Percentiles rank a stretch among this genome's conserved stretches.
These are phyloP conservation scores for Suillus placidus DNA, from an alignment of 768 basidiomycete species.

Conservation along the genomic window DNA sequence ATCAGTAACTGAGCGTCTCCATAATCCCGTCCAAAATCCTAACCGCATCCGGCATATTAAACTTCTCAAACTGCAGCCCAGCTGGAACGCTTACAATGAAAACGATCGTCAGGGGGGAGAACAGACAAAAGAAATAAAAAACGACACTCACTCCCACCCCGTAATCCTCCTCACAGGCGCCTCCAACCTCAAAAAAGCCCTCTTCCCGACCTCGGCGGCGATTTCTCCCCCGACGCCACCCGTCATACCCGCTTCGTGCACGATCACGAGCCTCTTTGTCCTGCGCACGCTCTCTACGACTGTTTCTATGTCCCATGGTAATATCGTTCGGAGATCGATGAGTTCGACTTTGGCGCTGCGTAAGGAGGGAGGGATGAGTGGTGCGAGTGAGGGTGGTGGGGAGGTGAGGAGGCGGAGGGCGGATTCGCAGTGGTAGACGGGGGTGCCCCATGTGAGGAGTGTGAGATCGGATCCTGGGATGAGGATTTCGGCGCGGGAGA, in stretches of 20 bases:
- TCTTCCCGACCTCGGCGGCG: conserved; percentile 85
- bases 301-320: conserved; percentile 87
- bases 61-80: conserved; percentile 87
- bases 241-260: conserved; percentile 89
- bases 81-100: conserved; percentile 70
- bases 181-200: conserved; percentile 80
- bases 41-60: conserved; percentile 86
- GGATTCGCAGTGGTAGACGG: conserved; percentile 85
- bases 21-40: conserved; percentile 82
- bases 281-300: conserved; percentile 81
- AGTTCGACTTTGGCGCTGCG: conserved; percentile 80
- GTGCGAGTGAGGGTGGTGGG: conserved; percentile 65
- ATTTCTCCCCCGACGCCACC: conserved; percentile 92
- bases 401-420: conserved; percentile 73
- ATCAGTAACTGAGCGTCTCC: conserved; percentile 75
- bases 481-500: conserved; percentile 80
- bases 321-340: conserved; percentile 86
- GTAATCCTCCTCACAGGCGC: conserved; percentile 87
- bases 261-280: conserved; percentile 84
- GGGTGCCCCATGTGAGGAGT: conserved; percentile 90
- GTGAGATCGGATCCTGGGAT: conserved; percentile 82
- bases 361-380: conserved; percentile 64
- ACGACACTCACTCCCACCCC: conserved; percentile 87
- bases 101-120: conserved; percentile 1
- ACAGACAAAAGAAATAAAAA: conserved; percentile 11